Base-by-base conservation (phyloP, 768 basidiomycete genomes). In the Hericium erinaceus region DNA sequence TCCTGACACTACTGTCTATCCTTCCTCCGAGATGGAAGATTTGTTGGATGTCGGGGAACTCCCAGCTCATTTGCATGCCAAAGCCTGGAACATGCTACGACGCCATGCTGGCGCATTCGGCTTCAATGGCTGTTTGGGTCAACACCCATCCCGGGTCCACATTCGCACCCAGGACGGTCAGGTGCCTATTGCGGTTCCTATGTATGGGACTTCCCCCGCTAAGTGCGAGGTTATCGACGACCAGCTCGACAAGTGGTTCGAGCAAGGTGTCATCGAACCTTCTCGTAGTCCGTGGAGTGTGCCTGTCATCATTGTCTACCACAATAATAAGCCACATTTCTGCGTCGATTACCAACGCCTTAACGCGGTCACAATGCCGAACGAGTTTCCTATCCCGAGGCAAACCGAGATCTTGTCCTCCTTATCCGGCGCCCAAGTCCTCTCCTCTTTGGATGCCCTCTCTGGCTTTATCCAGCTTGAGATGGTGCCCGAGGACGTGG, bases 321-420 rank as follows among this genome's bases (percentile, higher is more conserved):
- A 56, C 2, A 62, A 64, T 39, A 53, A 55, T 0, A 67, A 67
- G 44, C 52, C 64, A 2, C 48, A 59, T 9, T 52, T 67, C 40
- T 60, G 58, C 22, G 22, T 22, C 22, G 22, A 22, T 22, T 22
- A 22, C 22, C 22, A 2, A 22, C 22, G 2, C 22, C 55, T 66
- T 6, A 66, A 66, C 26, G 33, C 55, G 11, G 41, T 44, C n/a
- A 56, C 55, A 2, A 48, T 48, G 9, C 44, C 33, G 0, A 67
- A 70, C 48, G 65, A 70, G 58, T 70, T 68, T 48, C 68, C 68
- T 18, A 59, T 70, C 11, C 68, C 68, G 1, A 40, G 63, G 22
- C 68, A 69, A 53, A 28, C 48, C 1, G 64, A 66, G 18, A 69
- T 71, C 0, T 50, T 70, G 3, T 22, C 51, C 15, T 52, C 51